Percentiles rank a stretch among this genome's conserved stretches.
Evolutionary conservation across 345 rosid genomes (phyloP).

Genomic region (Populus nigra): DNA sequence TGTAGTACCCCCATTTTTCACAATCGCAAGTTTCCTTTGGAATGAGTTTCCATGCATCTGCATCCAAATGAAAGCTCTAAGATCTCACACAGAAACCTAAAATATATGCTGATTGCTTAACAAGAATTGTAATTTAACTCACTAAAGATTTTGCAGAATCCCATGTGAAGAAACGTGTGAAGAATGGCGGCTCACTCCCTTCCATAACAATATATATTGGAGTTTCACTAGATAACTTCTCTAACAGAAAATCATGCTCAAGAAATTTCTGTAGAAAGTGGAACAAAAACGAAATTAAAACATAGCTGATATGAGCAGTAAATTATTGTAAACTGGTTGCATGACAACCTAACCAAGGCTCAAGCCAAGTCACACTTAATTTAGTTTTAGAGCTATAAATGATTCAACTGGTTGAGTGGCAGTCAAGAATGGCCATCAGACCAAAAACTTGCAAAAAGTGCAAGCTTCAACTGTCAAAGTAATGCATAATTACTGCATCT

Average conservation of each 20-base stretch:
- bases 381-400: neutral
- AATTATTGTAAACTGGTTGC: neutral
- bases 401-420: neutral
- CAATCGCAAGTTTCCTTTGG: slow-evolving; percentile 79
- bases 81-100: slow-evolving; percentile 9
- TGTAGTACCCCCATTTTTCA: slow-evolving; percentile 73
- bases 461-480: neutral
- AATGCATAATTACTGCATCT: neutral
- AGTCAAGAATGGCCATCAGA: neutral
- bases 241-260: slow-evolving; percentile 69
- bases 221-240: slow-evolving; percentile 63
- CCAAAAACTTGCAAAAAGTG: neutral
- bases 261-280: slow-evolving; percentile 65
- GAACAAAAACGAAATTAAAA: neutral
- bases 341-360: neutral
- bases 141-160: slow-evolving; percentile 79
- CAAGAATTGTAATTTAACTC: slow-evolving; percentile 32
- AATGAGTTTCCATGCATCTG: slow-evolving; percentile 98
- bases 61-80: slow-evolving; percentile 19
- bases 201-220: slow-evolving; percentile 72
- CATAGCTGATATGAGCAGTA: neutral
- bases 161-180: slow-evolving; percentile 93
- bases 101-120: neutral
- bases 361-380: slow-evolving; percentile 6
- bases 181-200: slow-evolving; percentile 93